Percentiles rank a stretch among this genome's conserved stretches.
Evolutionary conservation across 129 eudicot genomes (phyloP).

Genomic region (Kitagawia praeruptora): DNA sequence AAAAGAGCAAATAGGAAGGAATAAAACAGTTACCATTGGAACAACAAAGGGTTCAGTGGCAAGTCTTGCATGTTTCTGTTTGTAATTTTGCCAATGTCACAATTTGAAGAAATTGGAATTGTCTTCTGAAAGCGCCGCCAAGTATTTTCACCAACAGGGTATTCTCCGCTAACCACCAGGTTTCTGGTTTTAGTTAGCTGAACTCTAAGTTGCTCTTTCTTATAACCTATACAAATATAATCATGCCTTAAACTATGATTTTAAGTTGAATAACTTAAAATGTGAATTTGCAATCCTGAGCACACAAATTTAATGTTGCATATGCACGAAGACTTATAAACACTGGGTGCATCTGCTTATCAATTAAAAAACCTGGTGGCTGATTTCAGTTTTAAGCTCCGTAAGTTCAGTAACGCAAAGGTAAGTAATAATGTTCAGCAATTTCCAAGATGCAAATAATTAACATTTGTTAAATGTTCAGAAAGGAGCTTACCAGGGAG

Average conservation of each 20-base stretch:
- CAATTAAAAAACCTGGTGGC: not conserved
- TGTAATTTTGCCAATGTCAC: not conserved
- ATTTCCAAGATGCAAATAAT: not conserved
- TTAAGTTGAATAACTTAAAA: not conserved
- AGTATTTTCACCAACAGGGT: not conserved
- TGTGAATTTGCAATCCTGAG: not conserved
- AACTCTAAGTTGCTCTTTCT: constrained; percentile 3
- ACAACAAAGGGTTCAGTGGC: no score
- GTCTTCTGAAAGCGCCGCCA: constrained; percentile 5
- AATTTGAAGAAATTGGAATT: not conserved
- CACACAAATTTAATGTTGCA: not conserved
- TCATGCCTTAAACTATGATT: not conserved
- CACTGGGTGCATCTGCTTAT: not conserved
- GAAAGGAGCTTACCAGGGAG: not conserved
- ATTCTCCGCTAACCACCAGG: constrained; percentile 1
- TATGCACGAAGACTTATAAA: not conserved
- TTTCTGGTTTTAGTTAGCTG: not conserved
- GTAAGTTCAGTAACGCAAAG: not conserved
- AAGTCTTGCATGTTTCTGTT: no score
- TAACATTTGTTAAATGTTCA: not conserved
- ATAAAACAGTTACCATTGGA: no score
- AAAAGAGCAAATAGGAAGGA: no score
- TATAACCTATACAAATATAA: not conserved
- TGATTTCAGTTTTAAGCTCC: not conserved
- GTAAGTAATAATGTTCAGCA: not conserved